Evolutionary conservation across 768 basidiomycete genomes (phyloP), one percentile per base, ranked within the genome.

Genomic region (Tremella mesenterica): DNA sequence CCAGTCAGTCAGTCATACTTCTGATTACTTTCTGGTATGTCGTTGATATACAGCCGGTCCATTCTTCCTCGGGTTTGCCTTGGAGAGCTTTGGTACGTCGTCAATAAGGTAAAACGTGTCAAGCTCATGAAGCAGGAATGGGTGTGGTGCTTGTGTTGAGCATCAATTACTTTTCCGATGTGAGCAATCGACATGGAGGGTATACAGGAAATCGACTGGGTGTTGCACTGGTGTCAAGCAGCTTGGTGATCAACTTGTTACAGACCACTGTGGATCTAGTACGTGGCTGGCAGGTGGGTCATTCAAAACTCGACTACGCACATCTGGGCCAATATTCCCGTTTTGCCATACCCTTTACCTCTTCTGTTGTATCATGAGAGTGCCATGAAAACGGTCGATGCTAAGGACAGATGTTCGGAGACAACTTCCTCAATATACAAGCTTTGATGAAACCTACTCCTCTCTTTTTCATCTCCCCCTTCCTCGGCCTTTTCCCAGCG

Each of bases 51-150:
- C 26, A 61, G 60, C 58, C 16, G 65, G 65, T 2, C 65, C 65
- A 8, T 63, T 67, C 57, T 67, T 61, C 45, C 46, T 67, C 13
- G 65, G 65, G 2, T 60, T 59, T 46, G 25, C 33, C n/a, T 47
- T 67, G 7, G 57, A 63, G 46, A 30, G 30, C n/a, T 54, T 63
- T 7, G 63, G 60, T 59, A 45, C 18, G 59, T 7, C 18, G 5
- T 39, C 13, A 9, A n/a, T 39, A 20, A 13, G 2, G 10, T 4
- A 4, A 3, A 9, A 16, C 21, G n/a, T 8, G 0, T 13, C 5
- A 41, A 31, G 29, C 61, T 63, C 29, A 59, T 26, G 1, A n/a
- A 21, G n/a, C 39, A 61, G 65, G 59, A 6, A 61, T 63, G 59
- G 65, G 65, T 36, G 46, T 67, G 16, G 60, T 67, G 18, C 29